These are phyloP conservation scores for Poa pratensis DNA, from an alignment of 176 grass and related monocot genomes.

Conservation along the genomic window DNA sequence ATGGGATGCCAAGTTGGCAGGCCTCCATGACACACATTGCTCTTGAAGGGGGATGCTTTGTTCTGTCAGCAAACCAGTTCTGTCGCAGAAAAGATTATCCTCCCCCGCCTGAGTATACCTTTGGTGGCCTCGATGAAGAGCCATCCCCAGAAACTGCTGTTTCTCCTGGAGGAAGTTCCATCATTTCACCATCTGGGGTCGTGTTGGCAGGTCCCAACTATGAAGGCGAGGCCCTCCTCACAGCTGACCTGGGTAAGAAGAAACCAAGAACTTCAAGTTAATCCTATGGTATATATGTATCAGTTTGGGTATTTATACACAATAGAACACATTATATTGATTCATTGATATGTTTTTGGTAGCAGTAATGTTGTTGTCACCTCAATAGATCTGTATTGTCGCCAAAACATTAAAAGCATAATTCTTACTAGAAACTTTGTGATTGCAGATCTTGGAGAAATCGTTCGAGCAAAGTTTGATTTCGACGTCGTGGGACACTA, in stretches of 20 bases:
- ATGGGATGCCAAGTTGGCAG: conserved; percentile 66
- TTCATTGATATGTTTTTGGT: neutral
- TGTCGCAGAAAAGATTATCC: conserved; percentile 78
- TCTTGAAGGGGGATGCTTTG: conserved; percentile 90
- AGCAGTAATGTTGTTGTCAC: neutral
- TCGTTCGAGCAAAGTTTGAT: conserved; percentile 89
- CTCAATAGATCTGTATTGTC: neutral
- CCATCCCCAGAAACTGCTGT: conserved; percentile 74
- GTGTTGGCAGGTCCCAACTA: conserved; percentile 92
- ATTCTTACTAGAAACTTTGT: conserved; percentile 10
- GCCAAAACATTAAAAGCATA: neutral
- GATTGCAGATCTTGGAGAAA: conserved; percentile 84
- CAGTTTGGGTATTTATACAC: neutral
- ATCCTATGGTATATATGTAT: neutral
- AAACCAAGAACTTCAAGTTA: neutral
- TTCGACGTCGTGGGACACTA: conserved; percentile 96
- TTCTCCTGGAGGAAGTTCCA: conserved; percentile 84
- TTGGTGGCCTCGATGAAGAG: conserved; percentile 67
- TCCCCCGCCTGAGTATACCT: conserved; percentile 70
- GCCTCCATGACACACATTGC: conserved; percentile 92
- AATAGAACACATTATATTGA: neutral
- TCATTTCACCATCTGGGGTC: conserved; percentile 77
- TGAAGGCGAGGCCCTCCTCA: conserved; percentile 84
- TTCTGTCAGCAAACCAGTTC: conserved; percentile 82
- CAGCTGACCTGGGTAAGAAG: conserved; percentile 86